Evolutionary conservation across 2,329 filamentous ascomycete genomes (phyloP), one percentile per base, ranked within the genome.

Genomic region (Aspergillus nomiae): DNA sequence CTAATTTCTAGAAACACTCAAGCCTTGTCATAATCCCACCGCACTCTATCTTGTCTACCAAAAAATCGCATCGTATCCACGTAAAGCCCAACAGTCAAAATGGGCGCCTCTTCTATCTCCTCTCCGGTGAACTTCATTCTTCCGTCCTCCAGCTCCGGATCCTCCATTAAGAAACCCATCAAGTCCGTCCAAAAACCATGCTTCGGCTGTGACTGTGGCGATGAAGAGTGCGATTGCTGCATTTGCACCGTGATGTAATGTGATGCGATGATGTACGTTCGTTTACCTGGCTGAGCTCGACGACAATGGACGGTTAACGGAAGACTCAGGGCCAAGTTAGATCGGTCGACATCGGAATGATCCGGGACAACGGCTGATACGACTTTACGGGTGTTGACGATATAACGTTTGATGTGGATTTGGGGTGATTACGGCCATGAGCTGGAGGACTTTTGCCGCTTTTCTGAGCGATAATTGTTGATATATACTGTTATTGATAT

Each of bases 141-240:
- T 24, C 76, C 77, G 4, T 74, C 75, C n/a, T 73, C 71, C 14
- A 67, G 71, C 41, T 74, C 76, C 24, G 73, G 73, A 16, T 69
- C 76, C 21, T 75, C 76, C 0, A 70, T 79, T 57, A 74, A 70
- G 53, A 77, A 77, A 58, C 77, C 77, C 19, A 76, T 79, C 65
- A 77, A 79, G 63, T 63, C 71, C 2, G 73, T 76, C 4, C 74
- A 76, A 10, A 80, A 78, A 63, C 77, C 77, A 10, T 80, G 77
- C 55, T 79, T 80, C 59, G 76, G 77, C 4, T 80, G 77, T 57
- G 77, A 78, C 51, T 80, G 77, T 34, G 76, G 77, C 8, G 77
- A 77, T 63, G 76, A 78, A 55, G 76, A 77, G 43, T 80, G 77
- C 38, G 77, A 80, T 63, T 78, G 75, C 59, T 78, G 76, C 56